Evolutionary conservation across 768 basidiomycete genomes (phyloP), one percentile per base, ranked within the genome.

Genomic region (Kwoniella newhampshirensis): DNA sequence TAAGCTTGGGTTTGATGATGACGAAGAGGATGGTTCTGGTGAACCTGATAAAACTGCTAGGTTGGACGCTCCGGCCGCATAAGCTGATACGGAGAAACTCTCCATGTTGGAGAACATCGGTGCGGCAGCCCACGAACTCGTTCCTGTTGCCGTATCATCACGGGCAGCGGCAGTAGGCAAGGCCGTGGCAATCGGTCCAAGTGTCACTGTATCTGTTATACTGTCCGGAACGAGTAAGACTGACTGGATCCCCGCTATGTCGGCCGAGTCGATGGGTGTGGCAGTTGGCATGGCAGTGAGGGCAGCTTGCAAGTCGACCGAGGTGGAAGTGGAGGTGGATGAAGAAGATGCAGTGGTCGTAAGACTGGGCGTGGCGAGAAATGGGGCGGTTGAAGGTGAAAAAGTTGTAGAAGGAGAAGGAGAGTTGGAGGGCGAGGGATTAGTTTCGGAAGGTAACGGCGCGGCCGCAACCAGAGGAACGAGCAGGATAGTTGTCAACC

Each of bases 1-100:
- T 35, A 44, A n/a, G n/a, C n/a, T n/a, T n/a, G n/a, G n/a, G n/a
- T n/a, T 32, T 7, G 47, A 62, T 48, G 32, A 59, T 52, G 15
- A n/a, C n/a, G 69, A 39, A 35, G 66, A 58, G 1, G 70, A 77
- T 42, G 63, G 54, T 20, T 76, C 66, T 0, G 82, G 83, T 30
- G 83, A 79, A 18, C 80, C 80, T 17, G 79, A 69, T 42, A 87
- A 80, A 60, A 88, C 76, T 49, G 78, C 77, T 55, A 87, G 72
- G 71, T 87, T 88, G 27, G 78, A 62, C 60, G 78, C 63, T 0
- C 84, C 84, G 43, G 79, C 81, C 0, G 84, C 78, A 67, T 85
- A 86, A 49, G 79, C 67, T 11, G 82, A 79, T 59, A 87, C 71
- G 45, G 82, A 82, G 80, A 87, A 88, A 2, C 82, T 63, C 32